These are phyloP conservation scores for Fagopyrum tataricum DNA, from an alignment of 148 eudicot species.

Conservation along the genomic window DNA sequence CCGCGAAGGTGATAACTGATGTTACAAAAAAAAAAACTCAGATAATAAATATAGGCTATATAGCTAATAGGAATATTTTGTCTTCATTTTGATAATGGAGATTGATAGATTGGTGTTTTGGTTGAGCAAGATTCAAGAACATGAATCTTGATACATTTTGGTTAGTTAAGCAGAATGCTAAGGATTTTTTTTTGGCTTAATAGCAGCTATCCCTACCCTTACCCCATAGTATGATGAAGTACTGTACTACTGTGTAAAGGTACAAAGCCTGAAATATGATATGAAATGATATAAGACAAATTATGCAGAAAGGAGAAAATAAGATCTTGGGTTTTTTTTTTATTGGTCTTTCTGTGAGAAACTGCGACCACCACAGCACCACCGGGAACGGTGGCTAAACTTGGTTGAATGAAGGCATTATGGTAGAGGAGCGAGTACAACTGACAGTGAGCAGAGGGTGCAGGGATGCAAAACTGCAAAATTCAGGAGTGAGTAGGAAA, in stretches of 20 bases:
- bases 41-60: too few relatives aligned
- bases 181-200: not conserved
- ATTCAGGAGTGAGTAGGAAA: not conserved
- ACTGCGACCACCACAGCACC: not conserved
- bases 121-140: too few relatives aligned
- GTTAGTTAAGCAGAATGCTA: not conserved
- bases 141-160: too few relatives aligned
- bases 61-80: too few relatives aligned
- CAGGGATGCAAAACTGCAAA: constrained; percentile 5
- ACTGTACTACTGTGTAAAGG: not conserved
- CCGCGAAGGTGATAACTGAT: not conserved
- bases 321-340: not conserved
- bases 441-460: not conserved
- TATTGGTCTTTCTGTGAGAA: not conserved
- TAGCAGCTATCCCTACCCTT: not conserved
- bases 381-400: not conserved
- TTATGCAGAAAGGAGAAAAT: not conserved
- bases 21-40: not conserved
- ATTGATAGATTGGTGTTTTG: too few relatives aligned
- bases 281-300: not conserved
- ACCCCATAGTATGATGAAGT: not conserved
- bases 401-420: not conserved
- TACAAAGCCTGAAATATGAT: not conserved
- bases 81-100: too few relatives aligned
- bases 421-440: not conserved